Evolutionary conservation across 1,284 basidiomycete genomes (phyloP).

Genomic region (Vanrija sp.): DNA sequence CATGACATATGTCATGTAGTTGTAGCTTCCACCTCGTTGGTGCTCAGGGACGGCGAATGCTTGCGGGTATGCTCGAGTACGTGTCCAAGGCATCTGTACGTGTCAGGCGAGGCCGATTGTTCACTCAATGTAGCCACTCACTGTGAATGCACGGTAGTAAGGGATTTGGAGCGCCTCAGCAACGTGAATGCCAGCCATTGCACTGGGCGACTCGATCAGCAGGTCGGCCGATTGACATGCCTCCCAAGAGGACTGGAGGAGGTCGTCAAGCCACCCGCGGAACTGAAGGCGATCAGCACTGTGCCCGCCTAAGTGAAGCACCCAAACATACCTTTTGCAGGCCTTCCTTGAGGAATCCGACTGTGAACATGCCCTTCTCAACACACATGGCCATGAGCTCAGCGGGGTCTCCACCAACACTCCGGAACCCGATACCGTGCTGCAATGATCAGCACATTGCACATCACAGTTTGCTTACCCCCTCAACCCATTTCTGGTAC

Average conservation of each 20-base stretch:
- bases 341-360: conserved; percentile 87
- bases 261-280: conserved; percentile 93
- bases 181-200: conserved; percentile 98
- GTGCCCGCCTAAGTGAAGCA: not conserved
- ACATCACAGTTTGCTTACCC: conserved; percentile 56
- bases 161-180: conserved; percentile 90
- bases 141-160: conserved; percentile 88
- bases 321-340: conserved; percentile 64
- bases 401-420: conserved; percentile 93
- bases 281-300: conserved; percentile 57
- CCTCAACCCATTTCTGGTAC: conserved; percentile 92
- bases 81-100: conserved; percentile 55
- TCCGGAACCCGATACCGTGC: conserved; percentile 89
- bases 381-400: conserved; percentile 92
- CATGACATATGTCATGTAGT: conserved; percentile 75
- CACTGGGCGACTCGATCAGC: conserved; percentile 89
- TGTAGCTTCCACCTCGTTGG: conserved; percentile 92
- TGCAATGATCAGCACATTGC: conserved; percentile 38
- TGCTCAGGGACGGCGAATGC: conserved; percentile 94
- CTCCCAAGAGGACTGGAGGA: conserved; percentile 88
- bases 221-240: conserved; percentile 93
- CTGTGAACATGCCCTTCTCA: conserved; percentile 94
- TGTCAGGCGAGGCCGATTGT: not conserved
- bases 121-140: conserved; percentile 52
- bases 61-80: conserved; percentile 84